Evolutionary conservation across 495 filamentous ascomycete genomes (phyloP).

Genomic region (Daldinia vernicosa): DNA sequence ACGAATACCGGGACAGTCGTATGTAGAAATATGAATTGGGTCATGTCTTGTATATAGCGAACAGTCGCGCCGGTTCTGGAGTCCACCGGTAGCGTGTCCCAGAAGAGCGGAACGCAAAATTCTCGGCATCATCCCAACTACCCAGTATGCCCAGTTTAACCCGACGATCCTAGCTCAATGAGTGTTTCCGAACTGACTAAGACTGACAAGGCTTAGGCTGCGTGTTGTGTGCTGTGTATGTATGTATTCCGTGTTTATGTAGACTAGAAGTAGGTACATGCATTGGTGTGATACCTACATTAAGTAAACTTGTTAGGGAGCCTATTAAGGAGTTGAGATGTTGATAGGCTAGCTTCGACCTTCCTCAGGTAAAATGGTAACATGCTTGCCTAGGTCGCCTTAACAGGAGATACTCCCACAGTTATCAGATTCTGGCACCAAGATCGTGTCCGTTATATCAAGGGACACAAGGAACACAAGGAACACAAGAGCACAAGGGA

Average conservation of each 20-base stretch:
- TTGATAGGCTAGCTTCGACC: constrained; percentile 18
- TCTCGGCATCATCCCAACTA: constrained; percentile 21
- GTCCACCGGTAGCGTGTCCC: constrained; percentile 21
- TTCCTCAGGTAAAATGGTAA: constrained; percentile 18
- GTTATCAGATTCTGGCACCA: constrained; percentile 36
- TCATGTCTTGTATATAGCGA: constrained; percentile 14
- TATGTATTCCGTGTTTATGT: constrained; percentile 11
- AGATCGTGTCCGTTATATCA: constrained; percentile 35
- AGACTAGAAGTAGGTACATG: not conserved
- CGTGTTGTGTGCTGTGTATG: not conserved
- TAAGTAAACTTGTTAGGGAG: not conserved
- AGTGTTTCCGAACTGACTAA: constrained; percentile 34
- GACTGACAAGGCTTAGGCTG: constrained; percentile 36
- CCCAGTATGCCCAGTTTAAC: constrained; percentile 12
- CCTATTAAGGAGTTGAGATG: not conserved
- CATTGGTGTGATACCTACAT: not conserved
- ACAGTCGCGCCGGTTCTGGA: constrained; percentile 11
- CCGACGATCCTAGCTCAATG: constrained; percentile 35
- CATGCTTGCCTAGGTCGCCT: constrained; percentile 13
- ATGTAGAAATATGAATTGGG: constrained; percentile 2
- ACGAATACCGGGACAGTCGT: constrained; percentile 11
- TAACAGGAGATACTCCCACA: constrained; percentile 9
- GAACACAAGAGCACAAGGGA: constrained; percentile 1
- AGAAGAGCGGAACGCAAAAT: constrained; percentile 21
- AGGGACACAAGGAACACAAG: not conserved